Base-by-base conservation (phyloP, 2,329 filamentous ascomycete genomes). In the Cytospora piceae region DNA sequence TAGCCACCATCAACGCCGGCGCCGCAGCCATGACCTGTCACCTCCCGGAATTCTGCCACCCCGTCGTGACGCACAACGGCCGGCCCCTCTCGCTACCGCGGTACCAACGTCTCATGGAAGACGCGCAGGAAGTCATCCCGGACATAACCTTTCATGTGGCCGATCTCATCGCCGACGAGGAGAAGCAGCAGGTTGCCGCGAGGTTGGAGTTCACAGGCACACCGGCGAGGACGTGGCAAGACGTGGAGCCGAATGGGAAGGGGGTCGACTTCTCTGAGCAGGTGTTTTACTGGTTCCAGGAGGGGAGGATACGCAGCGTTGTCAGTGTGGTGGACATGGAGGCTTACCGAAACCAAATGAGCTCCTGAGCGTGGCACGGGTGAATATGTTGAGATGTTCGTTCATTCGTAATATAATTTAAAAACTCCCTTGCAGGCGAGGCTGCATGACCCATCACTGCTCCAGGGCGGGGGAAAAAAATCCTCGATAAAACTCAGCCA, bases 241-340 rank as follows among this genome's bases (percentile, higher is more conserved):
- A 73, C n/a, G 72, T 72, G 1, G 64, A 69, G 1, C 76, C 70
- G 17, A 76, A 74, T 12, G 71, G 70, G 14, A 9, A 34, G 62
- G 20, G 6, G 4, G 74, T 77, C 8, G 59, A 51, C 12, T 76
- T 78, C 59, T 61, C 66, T 32, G 77, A 79, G 69, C 73, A 75
- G 57, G 76, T 73, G 32, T 75, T 76, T 22, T 79, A 78, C 61
- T 70, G 70, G 59, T 73, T 78, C 42, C 67, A 72, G 17, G 70
- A 65, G 1, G 76, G 75, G 6, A 77, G 69, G 70, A 77, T 79
- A 24, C 67, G 69, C 14, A 68, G 70, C 31, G 73, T 78, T 4
- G 76, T 75, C 72, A 75, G 76, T 49, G 63, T 77, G n/a, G 70
- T 77, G 56, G 76, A 77, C 61, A 59, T 74, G 52, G 68, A 68